Base-by-base conservation (phyloP, 208 protist species). In the Naegleria fowleri region DNA sequence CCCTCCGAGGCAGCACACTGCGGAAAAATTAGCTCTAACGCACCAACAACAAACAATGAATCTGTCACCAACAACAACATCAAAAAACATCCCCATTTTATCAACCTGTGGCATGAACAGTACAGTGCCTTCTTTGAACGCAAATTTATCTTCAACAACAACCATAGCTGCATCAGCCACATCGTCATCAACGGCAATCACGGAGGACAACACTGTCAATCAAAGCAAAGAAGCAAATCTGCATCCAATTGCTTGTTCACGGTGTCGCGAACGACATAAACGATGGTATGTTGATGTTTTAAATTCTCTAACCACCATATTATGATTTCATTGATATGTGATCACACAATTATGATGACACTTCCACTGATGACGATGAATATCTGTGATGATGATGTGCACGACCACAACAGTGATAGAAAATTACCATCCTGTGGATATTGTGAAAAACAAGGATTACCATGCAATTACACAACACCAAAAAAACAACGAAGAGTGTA, bases 361-460 rank as follows among this genome's bases (percentile, higher is more conserved):
- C n/a, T n/a, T n/a, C n/a, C n/a, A n/a, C n/a, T n/a, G n/a, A n/a
- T n/a, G n/a, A n/a, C n/a, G n/a, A n/a, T n/a, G n/a, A n/a, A n/a
- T n/a, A n/a, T n/a, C n/a, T n/a, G n/a, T n/a, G n/a, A n/a, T n/a
- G n/a, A n/a, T n/a, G n/a, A n/a, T n/a, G n/a, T n/a, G n/a, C n/a
- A n/a, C n/a, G n/a, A n/a, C n/a, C n/a, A n/a, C n/a, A n/a, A 84
- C 19, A 38, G 83, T 16, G 83, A 86, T 29, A 86, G 38, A 48
- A 48, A 51, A n/a, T 33, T 86, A 86, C 83, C 83, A 43, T 43
- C n/a, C 0, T 86, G 83, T 29, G 25, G 83, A 1, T 43, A 22
- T 40, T 86, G 83, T 86, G 83, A 86, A 86, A 86, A 43, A 43
- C 13, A 48, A 86, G 83, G 83, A 33, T 48, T 48, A 86, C 39